These are phyloP conservation scores for Eimeria sp. DNA, from an alignment of 169 alveolate species.

Conservation along the genomic window DNA sequence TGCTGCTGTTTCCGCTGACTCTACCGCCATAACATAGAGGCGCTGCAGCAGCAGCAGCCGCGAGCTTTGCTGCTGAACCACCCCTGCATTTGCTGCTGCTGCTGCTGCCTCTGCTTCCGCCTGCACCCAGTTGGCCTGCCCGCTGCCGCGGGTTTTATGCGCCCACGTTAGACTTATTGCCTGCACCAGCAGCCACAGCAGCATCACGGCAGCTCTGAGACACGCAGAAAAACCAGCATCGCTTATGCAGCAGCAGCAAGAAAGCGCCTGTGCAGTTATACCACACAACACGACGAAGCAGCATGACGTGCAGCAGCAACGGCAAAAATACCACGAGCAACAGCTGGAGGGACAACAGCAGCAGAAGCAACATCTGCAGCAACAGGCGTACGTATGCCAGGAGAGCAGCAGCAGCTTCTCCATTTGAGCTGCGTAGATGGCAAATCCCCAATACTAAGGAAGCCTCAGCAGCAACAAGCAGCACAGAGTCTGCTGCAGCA, in stretches of 20 bases:
- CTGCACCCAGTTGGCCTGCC: background rate
- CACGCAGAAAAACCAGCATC: background rate
- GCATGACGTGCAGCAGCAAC: background rate
- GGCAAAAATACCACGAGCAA: background rate
- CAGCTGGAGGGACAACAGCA: constrained; percentile 15
- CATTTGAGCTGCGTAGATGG: background rate
- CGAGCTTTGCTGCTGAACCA: background rate
- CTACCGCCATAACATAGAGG: background rate
- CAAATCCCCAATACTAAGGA: background rate
- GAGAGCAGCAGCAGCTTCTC: constrained; percentile 9
- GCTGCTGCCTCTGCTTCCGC: constrained; percentile 27
- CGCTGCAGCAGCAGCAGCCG: background rate
- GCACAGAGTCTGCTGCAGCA: constrained; percentile 23
- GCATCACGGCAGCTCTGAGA: constrained; percentile 7
- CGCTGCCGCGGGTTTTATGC: background rate
- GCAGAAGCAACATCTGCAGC: constrained; percentile 9
- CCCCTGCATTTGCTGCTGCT: background rate
- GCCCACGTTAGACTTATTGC: background rate
- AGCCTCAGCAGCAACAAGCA: constrained; percentile 21
- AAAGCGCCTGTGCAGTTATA: background rate
- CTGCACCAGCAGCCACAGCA: constrained; percentile 34
- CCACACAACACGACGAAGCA: too few relatives aligned
- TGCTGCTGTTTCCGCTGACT: background rate
- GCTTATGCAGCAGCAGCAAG: background rate
- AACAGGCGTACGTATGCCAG: background rate